phyloP scores from a whole-genome alignment of 345 rosid species.

The Streptanthus diversifolius region DNA sequence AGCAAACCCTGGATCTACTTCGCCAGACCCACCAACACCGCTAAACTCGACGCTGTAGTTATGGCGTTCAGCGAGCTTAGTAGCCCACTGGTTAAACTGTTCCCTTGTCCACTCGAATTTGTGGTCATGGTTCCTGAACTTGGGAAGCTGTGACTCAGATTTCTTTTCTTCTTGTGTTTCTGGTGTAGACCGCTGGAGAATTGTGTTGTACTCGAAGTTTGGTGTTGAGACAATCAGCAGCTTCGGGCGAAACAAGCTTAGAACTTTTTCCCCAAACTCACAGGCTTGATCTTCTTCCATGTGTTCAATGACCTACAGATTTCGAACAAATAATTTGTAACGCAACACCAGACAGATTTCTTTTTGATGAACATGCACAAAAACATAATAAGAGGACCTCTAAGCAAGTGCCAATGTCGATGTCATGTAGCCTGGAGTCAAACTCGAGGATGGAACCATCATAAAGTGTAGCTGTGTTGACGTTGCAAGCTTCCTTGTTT shows the following conservation, averaged over 20 bases:
- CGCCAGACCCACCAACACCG: constrained; percentile 83
- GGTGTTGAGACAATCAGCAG: constrained; percentile 88
- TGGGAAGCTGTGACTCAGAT: constrained; percentile 43
- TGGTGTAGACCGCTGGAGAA: constrained; percentile 54
- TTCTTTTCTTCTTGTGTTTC: constrained; percentile 60
- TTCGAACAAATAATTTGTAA: not conserved
- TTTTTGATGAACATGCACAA: not conserved
- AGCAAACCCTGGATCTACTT: constrained; percentile 76
- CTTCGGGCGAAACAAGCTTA: constrained; percentile 58
- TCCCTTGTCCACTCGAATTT: constrained; percentile 96
- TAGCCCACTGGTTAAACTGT: constrained; percentile 76
- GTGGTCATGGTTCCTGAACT: constrained; percentile 92
- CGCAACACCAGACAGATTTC: not conserved
- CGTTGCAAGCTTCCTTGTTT: constrained; percentile 41
- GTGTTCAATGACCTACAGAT: constrained; percentile 81
- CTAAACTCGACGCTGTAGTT: constrained; percentile 72
- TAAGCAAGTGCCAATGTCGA: constrained; percentile 87
- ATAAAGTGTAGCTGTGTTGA: constrained; percentile 70
- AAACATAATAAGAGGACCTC: constrained; percentile 47
- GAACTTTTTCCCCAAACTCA: constrained; percentile 61
- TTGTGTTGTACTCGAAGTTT: constrained; percentile 80
- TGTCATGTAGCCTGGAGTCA: constrained; percentile 61
- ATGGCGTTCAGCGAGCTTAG: constrained; percentile 52
- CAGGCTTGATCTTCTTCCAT: constrained; percentile 90
- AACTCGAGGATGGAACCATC: constrained; percentile 77